Evolutionary conservation across 2,329 filamentous ascomycete species (phyloP), one percentile per base, ranked within the genome.

Genomic region (Xylariales sp.): DNA sequence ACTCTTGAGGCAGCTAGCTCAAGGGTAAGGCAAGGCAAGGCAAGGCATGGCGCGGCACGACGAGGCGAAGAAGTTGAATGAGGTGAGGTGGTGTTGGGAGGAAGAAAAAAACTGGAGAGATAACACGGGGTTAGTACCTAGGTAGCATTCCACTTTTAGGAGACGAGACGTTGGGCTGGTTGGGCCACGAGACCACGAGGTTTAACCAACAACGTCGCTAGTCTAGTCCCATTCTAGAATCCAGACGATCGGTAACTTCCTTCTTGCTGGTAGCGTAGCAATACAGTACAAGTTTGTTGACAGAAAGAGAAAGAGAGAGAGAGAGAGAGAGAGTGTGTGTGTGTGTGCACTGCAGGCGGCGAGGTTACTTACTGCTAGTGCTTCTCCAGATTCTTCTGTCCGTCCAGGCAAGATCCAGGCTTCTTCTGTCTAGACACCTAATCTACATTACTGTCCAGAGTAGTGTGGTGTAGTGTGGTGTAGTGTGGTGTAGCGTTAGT

Each of bases 231-330:
- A 54, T 65, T 58, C 53, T 14, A 56, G 67, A 63, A 64, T 36
- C 67, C 67, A 64, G 54, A 48, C 60, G 4, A 23, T 69, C 64
- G 67, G 67, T 55, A 69, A 56, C 54, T 54, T 49, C 53, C 43
- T 56, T n/a, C 32, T 46, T 32, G 39, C 3, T 10, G 8, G 36
- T 41, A 41, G 39, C 12, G 39, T 41, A 41, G 36, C 23, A 23
- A 23, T 23, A 23, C 2, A 23, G 23, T 23, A 23, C 23, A 23
- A 23, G 23, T 23, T 23, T 23, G 23, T 23, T 23, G 23, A 23
- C 23, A 23, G 23, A 23, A 1, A 23, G 23, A 23, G 23, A 23
- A 2, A 23, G 23, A 23, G 23, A 23, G n/a, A 23, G 23, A 23
- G 1, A 23, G 23, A 23, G 23, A 23, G 23, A 23, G 23, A 23